phyloP scores from a whole-genome alignment of 2,329 filamentous ascomycete genomes.

The Penicillium sp. region DNA sequence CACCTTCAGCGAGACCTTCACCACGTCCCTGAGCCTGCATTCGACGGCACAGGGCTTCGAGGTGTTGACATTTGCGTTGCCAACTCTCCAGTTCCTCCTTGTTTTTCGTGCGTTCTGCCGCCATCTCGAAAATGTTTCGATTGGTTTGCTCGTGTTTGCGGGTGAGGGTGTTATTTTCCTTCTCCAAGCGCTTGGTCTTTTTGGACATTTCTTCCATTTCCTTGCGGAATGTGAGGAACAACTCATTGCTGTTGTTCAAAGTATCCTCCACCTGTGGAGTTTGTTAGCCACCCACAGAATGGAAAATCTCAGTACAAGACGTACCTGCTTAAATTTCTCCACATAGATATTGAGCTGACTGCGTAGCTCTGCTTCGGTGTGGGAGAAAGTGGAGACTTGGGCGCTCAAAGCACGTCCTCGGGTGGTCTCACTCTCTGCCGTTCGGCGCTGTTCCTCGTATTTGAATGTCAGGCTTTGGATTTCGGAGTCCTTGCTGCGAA shows the following conservation, averaged over 20 bases:
- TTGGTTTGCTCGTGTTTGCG: slow-evolving; percentile 92
- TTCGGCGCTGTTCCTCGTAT: slow-evolving; percentile 85
- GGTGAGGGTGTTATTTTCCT: slow-evolving; percentile 88
- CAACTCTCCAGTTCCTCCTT: slow-evolving; percentile 75
- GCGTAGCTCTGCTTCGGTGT: slow-evolving; percentile 89
- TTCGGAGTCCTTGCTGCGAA: slow-evolving; percentile 93
- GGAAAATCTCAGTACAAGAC: slow-evolving; percentile 24
- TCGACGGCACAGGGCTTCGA: slow-evolving; percentile 90
- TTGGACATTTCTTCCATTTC: slow-evolving; percentile 99
- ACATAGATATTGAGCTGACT: slow-evolving; percentile 98
- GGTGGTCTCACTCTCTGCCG: slow-evolving; percentile 74
- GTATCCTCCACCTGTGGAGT: slow-evolving; percentile 86
- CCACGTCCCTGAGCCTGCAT: slow-evolving; percentile 95
- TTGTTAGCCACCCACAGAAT: neutral
- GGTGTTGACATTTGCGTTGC: slow-evolving; percentile 81
- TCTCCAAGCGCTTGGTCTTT: slow-evolving; percentile 94
- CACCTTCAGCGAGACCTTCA: slow-evolving; percentile 58
- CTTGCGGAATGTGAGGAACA: slow-evolving; percentile 94
- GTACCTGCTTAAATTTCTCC: slow-evolving; percentile 99
- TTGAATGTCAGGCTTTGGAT: slow-evolving; percentile 88
- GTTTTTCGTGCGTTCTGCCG: slow-evolving; percentile 78
- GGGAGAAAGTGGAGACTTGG: slow-evolving; percentile 92
- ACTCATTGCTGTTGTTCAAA: slow-evolving; percentile 94
- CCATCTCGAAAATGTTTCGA: slow-evolving; percentile 95
- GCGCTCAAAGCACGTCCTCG: slow-evolving; percentile 82